phyloP scores from a whole-genome alignment of 176 grass and related monocot species.

The Paspalum vaginatum region DNA sequence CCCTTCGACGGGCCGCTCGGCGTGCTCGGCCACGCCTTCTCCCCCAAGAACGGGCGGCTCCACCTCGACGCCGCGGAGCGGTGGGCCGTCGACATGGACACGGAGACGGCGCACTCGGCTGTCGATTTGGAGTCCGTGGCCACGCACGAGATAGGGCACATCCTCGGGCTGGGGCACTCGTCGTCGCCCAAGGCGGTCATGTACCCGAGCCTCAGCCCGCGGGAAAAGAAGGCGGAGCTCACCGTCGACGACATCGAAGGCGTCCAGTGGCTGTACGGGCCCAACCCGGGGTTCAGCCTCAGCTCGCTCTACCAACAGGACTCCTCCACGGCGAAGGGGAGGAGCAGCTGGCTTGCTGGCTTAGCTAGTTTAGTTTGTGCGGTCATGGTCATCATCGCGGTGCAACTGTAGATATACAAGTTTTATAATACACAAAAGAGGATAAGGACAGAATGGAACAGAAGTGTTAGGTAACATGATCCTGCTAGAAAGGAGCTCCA shows the following conservation, averaged over 20 bases:
- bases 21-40: conserved; percentile 87
- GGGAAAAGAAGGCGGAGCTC: conserved; percentile 70
- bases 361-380: conserved; percentile 1
- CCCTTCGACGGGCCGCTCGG: conserved; percentile 90
- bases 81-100: conserved; percentile 65
- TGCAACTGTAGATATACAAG: conserved; percentile 30
- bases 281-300: conserved; percentile 70
- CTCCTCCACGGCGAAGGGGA: conserved; percentile 33
- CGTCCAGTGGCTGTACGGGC: conserved; percentile 80
- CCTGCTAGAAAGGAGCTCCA: conserved; percentile 19
- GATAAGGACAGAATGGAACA: background rate
- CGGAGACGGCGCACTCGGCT: conserved; percentile 18
- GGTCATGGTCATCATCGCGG: conserved; percentile 39
- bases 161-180: conserved; percentile 85
- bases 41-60: conserved; percentile 69
- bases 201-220: conserved; percentile 80
- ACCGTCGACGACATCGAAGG: conserved; percentile 79
- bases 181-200: conserved; percentile 71
- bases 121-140: conserved; percentile 87
- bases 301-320: conserved; percentile 66
- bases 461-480: background rate
- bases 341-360: conserved; percentile 29
- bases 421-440: conserved; percentile 8
- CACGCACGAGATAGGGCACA: conserved; percentile 95
- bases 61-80: conserved; percentile 88